Conservation (phyloP, 306 rosid genomes). For the Chamaecrista fasciculata region DNA sequence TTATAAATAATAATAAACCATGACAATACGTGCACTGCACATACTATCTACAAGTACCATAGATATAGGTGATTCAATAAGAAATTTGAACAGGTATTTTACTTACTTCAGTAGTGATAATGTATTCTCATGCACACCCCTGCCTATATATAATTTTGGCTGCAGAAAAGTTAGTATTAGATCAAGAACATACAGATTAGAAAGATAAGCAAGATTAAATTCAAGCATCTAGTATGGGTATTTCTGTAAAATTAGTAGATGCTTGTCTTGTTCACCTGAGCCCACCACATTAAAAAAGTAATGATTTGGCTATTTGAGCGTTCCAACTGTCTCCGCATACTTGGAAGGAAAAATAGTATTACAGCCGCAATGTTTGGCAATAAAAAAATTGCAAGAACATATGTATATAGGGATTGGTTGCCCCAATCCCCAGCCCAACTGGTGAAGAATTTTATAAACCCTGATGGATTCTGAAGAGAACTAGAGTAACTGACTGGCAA, state of each 20-base stretch:
- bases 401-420: conserved; percentile 60
- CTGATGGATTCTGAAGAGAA: conserved; percentile 76
- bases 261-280: conserved; percentile 66
- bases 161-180: conserved; percentile 47
- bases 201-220: not conserved
- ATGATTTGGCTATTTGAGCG: conserved; percentile 65
- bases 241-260: conserved; percentile 15
- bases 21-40: no score
- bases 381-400: conserved; percentile 65
- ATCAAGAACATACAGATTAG: conserved; percentile 12
- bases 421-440: conserved; percentile 90
- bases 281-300: conserved; percentile 94
- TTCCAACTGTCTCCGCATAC: conserved; percentile 71
- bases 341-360: conserved; percentile 84
- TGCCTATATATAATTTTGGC: conserved; percentile 90
- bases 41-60: no score
- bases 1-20: no score
- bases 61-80: conserved; percentile 10
- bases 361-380: conserved; percentile 77
- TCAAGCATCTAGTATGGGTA: conserved; percentile 7
- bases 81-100: conserved; percentile 12
- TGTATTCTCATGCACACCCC: conserved; percentile 90
- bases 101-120: conserved; percentile 82
- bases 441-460: conserved; percentile 67
- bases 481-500: conserved; percentile 76